phyloP scores from a whole-genome alignment of 345 rosid species.

The Citrus cavaleriei region DNA sequence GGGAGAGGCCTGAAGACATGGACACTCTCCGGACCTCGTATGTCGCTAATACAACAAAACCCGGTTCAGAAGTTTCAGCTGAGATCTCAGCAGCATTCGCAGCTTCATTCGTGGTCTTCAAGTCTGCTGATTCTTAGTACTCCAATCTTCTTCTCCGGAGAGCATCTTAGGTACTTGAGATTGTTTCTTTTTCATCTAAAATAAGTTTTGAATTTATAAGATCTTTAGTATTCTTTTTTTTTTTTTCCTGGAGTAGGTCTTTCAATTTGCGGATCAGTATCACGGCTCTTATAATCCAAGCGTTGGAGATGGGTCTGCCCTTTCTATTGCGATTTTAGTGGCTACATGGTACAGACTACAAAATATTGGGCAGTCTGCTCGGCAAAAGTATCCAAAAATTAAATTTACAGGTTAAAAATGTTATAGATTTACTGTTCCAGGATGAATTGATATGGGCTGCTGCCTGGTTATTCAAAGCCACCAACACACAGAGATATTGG shows the following conservation, averaged over 20 bases:
- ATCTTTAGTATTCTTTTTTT: not conserved
- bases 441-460: conserved; percentile 92
- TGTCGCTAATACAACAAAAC: not conserved
- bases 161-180: conserved; percentile 7
- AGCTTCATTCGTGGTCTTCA: conserved; percentile 67
- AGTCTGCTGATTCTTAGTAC: conserved; percentile 24
- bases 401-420: not conserved
- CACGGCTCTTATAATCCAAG: conserved; percentile 48
- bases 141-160: conserved; percentile 31
- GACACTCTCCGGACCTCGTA: conserved; percentile 73
- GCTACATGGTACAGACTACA: conserved; percentile 38
- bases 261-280: conserved; percentile 58
- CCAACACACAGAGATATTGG: conserved; percentile 39
- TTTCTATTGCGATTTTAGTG: conserved; percentile 60
- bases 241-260: conserved; percentile 32
- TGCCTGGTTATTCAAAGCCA: conserved; percentile 71
- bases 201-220: not conserved
- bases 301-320: conserved; percentile 49
- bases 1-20: conserved; percentile 96
- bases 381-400: no score
- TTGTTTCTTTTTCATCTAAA: not conserved
- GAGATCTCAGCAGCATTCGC: conserved; percentile 85
- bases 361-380: not conserved
- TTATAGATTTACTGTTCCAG: conserved; percentile 19
- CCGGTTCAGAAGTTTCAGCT: conserved; percentile 50